Base-by-base conservation (phyloP, 768 basidiomycete genomes). In the Jaapia argillacea region DNA sequence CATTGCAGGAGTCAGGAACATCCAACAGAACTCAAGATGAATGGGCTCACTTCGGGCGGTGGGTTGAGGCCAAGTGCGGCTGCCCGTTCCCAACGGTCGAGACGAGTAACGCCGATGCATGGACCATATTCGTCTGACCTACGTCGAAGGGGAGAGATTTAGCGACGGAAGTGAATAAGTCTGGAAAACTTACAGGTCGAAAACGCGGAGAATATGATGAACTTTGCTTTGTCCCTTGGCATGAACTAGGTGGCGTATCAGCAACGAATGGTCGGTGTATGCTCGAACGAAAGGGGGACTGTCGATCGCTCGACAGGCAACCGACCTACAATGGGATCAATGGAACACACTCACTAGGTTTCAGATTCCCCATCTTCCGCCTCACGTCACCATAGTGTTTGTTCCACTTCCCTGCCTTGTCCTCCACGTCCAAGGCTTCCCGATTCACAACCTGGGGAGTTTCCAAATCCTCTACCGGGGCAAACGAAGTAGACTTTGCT, bases 51-150 rank as follows among this genome's bases (percentile, higher is more conserved):
- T 70, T 90, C 86, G 13, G 56, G 48, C 3, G 90, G 91, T 12
- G 92, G 93, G 38, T 81, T 69, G 16, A 96, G 65, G 2, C 89
- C 89, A 36, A 93, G 67, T 6, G 71, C 70, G 22, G 79, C 59
- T 0, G 93, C 93, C 40, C 92, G 71, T 55, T 92, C 76, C 89
- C 91, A 97, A 28, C 93, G 70, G 48, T 92, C 79, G 12, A 94
- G 62, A 23, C 92, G 77, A n/a, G 79, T 74, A 43, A 88, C 71
- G 0, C 87, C 85, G 18, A 81, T 64, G 50, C 81, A 87, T 2
- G 87, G 88, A 0, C 88, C 89, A 54, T 79, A 92, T 50, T 86
- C 77, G 45, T 81, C 83, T 2, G 79, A 75, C 57, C 85, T 87
- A 39, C 12, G 18, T n/a, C 31, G 36, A 5, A 23, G 16, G 25